These are phyloP conservation scores for Aspergillus carbonarius DNA, from an alignment of 2,329 filamentous ascomycete genomes.

Conservation along the genomic window DNA sequence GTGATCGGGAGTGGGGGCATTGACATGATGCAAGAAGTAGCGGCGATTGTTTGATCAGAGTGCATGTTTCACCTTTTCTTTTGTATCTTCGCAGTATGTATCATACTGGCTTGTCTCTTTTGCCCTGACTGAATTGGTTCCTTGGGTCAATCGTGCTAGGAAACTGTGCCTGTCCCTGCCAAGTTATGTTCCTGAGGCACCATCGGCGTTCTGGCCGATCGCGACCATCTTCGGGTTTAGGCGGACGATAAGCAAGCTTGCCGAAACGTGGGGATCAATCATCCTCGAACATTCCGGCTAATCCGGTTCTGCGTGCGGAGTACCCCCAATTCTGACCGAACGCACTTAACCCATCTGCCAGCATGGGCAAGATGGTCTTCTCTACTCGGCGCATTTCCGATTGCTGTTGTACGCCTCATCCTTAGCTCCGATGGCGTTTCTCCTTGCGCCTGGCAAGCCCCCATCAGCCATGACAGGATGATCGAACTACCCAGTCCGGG, in stretches of 20 bases:
- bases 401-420: slow-evolving; percentile 9
- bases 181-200: background rate
- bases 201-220: slow-evolving; percentile 2
- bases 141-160: background rate
- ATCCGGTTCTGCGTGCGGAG: background rate
- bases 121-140: background rate
- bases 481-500: background rate
- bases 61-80: background rate
- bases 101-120: background rate
- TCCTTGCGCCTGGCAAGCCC: background rate
- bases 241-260: background rate
- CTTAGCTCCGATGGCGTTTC: slow-evolving; percentile 16
- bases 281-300: background rate
- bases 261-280: background rate
- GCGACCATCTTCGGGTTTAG: background rate
- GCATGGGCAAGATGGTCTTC: background rate
- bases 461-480: background rate
- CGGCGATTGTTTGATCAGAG: background rate
- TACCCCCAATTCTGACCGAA: background rate
- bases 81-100: background rate
- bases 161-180: background rate
- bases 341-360: background rate
- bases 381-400: slow-evolving; percentile 19
- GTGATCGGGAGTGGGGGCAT: background rate
- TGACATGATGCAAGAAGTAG: background rate